Percentiles rank a stretch among this genome's conserved stretches.
Evolutionary conservation across 2,329 filamentous ascomycete species (phyloP).

Genomic region (Bipolaris bicolor): DNA sequence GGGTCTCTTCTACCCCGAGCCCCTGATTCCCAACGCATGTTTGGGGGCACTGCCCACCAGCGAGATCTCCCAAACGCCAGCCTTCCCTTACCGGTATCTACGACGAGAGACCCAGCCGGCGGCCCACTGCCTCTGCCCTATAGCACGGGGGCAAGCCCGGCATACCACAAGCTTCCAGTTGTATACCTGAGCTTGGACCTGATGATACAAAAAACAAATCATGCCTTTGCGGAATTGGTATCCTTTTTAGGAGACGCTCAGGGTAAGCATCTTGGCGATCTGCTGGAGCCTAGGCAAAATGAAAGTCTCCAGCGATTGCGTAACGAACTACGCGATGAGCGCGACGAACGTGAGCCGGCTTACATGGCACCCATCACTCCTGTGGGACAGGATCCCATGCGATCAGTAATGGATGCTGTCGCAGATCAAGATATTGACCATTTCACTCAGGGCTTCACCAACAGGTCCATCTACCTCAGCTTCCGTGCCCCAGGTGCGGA

Average conservation of each 20-base stretch:
- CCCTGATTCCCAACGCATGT: slow-evolving; percentile 32
- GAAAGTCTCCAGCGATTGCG: slow-evolving; percentile 54
- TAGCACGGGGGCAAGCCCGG: slow-evolving; percentile 30
- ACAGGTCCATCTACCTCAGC: slow-evolving; percentile 50
- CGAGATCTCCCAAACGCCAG: slow-evolving; percentile 23
- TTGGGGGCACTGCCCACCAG: slow-evolving; percentile 27
- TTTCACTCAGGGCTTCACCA: slow-evolving; percentile 52
- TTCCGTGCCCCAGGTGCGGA: slow-evolving; percentile 44
- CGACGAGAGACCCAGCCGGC: slow-evolving; percentile 21
- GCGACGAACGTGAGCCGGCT: slow-evolving; percentile 55
- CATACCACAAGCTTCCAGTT: slow-evolving; percentile 39
- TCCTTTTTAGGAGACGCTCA: slow-evolving; percentile 46
- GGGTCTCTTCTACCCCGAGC: slow-evolving; percentile 29
- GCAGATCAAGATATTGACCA: slow-evolving; percentile 53
- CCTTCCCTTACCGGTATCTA: slow-evolving; percentile 20
- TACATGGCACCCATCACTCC: slow-evolving; percentile 58
- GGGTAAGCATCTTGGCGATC: slow-evolving; percentile 51
- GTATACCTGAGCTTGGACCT: slow-evolving; percentile 58
- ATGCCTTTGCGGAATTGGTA: slow-evolving; percentile 53
- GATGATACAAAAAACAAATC: slow-evolving; percentile 54
- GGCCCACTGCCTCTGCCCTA: slow-evolving; percentile 29
- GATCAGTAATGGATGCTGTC: slow-evolving; percentile 49
- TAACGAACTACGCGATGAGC: slow-evolving; percentile 54
- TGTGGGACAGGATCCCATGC: slow-evolving; percentile 52
- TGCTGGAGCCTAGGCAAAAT: slow-evolving; percentile 51